A percentile compares a stretch with the other conserved stretches of the same genome.
These are phyloP conservation scores for Penicillium sp. DNA, from an alignment of 2,329 filamentous ascomycete genomes.

Conservation along the genomic window DNA sequence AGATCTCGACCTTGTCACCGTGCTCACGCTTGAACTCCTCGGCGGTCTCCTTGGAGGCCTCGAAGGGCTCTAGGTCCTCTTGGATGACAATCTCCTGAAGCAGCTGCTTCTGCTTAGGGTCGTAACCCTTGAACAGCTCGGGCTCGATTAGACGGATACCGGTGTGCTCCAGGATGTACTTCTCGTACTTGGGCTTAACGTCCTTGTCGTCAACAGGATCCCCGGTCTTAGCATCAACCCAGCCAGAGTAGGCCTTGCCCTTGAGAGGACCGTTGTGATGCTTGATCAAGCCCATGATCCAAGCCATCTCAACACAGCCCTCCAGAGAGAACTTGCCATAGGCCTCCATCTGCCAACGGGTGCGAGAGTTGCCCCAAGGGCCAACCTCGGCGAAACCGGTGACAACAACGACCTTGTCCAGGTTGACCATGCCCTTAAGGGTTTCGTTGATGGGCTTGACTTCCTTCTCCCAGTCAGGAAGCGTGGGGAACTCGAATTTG, in stretches of 20 bases:
- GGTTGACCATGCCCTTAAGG: constrained; percentile 96
- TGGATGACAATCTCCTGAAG: constrained; percentile 97
- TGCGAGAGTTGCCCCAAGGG: constrained; percentile 97
- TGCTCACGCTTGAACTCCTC: constrained; percentile 97
- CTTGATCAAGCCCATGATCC: constrained; percentile 99
- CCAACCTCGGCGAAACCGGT: constrained; percentile 82
- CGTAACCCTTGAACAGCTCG: constrained; percentile 93
- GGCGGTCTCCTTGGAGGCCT: constrained; percentile 94
- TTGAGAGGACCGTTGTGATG: constrained; percentile 96
- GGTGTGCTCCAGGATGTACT: constrained; percentile 90
- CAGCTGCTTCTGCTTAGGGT: constrained; percentile 97
- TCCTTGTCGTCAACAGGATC: constrained; percentile 98
- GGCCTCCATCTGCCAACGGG: constrained; percentile 99
- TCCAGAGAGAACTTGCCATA: constrained; percentile 95
- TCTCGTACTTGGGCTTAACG: constrained; percentile 96
- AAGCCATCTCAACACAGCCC: constrained; percentile 98
- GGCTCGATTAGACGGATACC: constrained; percentile 98
- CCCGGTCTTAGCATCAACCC: constrained; percentile 89
- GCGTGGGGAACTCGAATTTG: constrained; percentile 89
- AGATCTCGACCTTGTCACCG: constrained; percentile 95
- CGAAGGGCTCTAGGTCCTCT: constrained; percentile 94
- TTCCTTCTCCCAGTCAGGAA: constrained; percentile 89
- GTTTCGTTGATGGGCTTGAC: constrained; percentile 82
- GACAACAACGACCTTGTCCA: constrained; percentile 96
- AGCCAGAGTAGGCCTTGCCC: constrained; percentile 93